Percentiles rank a stretch among this genome's conserved stretches.
phyloP scores from a whole-genome alignment of 2,329 filamentous ascomycete genomes.

The Alternaria burnsii region DNA sequence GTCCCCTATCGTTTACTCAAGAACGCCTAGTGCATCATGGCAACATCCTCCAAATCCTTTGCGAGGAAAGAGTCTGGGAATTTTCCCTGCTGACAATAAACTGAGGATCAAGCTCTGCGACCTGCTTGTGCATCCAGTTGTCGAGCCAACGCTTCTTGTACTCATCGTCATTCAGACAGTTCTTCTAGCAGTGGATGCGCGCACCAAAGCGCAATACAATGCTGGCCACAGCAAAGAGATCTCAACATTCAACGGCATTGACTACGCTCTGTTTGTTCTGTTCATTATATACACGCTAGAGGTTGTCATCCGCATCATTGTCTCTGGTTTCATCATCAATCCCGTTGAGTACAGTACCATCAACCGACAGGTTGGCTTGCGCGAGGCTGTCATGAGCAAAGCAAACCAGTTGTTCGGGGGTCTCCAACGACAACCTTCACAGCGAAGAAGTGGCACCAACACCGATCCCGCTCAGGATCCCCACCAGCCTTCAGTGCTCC shows the following conservation, averaged over 20 bases:
- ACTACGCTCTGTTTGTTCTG: constrained; percentile 81
- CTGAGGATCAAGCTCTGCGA: constrained; percentile 80
- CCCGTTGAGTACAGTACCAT: constrained; percentile 91
- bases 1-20: constrained; percentile 37
- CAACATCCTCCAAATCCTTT: constrained; percentile 72
- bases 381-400: constrained; percentile 77
- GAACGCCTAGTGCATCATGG: constrained; percentile 53
- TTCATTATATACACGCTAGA: constrained; percentile 93
- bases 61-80: constrained; percentile 82
- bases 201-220: constrained; percentile 71
- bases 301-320: constrained; percentile 81
- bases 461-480: constrained; percentile 43
- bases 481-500: constrained; percentile 71
- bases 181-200: constrained; percentile 85
- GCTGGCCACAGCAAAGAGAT: constrained; percentile 59
- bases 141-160: constrained; percentile 84
- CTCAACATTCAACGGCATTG: constrained; percentile 74
- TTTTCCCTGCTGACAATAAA: constrained; percentile 81
- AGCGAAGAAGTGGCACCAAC: constrained; percentile 58
- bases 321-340: constrained; percentile 93
- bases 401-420: constrained; percentile 77
- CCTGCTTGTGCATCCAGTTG: constrained; percentile 83
- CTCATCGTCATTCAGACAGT: constrained; percentile 89
- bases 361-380: constrained; percentile 77
- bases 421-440: constrained; percentile 77